Base-by-base conservation (phyloP, 441 rosid species). In the Populus trichocarpa region DNA sequence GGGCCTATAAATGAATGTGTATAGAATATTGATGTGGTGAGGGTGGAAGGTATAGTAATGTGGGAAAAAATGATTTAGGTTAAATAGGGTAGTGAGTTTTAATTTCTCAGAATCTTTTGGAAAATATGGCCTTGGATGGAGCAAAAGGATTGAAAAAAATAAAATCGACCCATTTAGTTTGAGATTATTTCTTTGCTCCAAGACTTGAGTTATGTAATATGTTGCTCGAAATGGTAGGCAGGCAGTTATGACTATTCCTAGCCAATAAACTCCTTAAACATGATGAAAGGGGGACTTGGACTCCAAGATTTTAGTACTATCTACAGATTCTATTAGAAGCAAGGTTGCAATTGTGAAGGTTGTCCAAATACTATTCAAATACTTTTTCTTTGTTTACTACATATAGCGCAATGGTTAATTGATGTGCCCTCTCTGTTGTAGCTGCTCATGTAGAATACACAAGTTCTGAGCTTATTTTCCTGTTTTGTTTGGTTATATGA, bases 31-130 rank as follows among this genome's bases (percentile, higher is more conserved):
- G 7, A 36, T 74, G 18, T 25, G 25, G 5, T n/a, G 35, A 18
- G 59, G 63, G n/a, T 33, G 50, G 10, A n/a, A 30, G 50, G 75
- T 20, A 20, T 7, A 38, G 73, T 22, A 57, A n/a, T 5, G 32
- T 9, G 16, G 8, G 35, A 46, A 59, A 32, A 50, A 76, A 57
- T 35, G 25, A 36, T 76, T 53, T 69, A 13, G 3, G 16, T 13
- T n/a, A 22, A 50, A 53, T 13, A 46, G 46, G 23, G 59, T 16
- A 25, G n/a, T 14, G 59, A 64, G 64, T 40, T 42, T 61, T 40
- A 22, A 71, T 71, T 40, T 40, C 66, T 28, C 18, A n/a, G 64
- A 77, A 77, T 77, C 65, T 63, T 53, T 61, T 57, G n/a, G 42
- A 26, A 53, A 12, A 61, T 63, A n/a, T 35, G 68, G 18, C 16